Base-by-base conservation (phyloP, 2,329 filamentous ascomycete species). In the Blastomyces silverae region DNA sequence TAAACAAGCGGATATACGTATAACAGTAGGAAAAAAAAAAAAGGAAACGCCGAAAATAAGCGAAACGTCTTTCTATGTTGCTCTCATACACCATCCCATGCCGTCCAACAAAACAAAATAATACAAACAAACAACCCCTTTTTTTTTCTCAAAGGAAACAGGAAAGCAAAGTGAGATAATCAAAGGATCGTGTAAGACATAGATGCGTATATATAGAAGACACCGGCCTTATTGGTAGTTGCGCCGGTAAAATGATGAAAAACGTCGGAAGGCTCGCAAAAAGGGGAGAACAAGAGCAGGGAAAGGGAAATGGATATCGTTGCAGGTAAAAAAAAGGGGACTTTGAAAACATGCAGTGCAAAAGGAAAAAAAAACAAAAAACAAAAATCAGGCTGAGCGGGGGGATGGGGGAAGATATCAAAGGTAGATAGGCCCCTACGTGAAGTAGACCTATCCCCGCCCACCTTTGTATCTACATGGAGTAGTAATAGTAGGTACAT, bases 181-280 rank as follows among this genome's bases (percentile, higher is more conserved):
- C 55, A 37, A 34, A 34, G 55, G 17, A 34, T 57, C 37, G 31
- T 13, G 17, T 4, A n/a, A 13, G n/a, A 34, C 28, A 57, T 11
- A 39, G 37, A 39, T 13, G 37, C 37, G 37, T 39, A 39, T 13
- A 39, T 39, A 3, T 39, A 15, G n/a, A 57, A 6, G n/a, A 57
- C 55, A 39, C 55, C 55, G 28, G 55, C 31, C 11, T 3, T 57
- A 25, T 58, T 58, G 39, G 20, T 58, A 39, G 11, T 42, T 58
- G 56, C 34, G 56, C 56, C 34, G 34, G 39, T n/a, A 39, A 25
- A 42, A 25, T 34, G 34, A 37, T 64, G 22, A 64, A 55, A 39
- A 22, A 66, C 50, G 7, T 42, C 61, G n/a, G n/a, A n/a, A 60
- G 52, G 39, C 62, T 50, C n/a, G 64, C 64, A 17, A 50, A 64